These are phyloP conservation scores for Wickerhamomyces canadensis DNA, from an alignment of 805 yeast species.

Conservation along the genomic window DNA sequence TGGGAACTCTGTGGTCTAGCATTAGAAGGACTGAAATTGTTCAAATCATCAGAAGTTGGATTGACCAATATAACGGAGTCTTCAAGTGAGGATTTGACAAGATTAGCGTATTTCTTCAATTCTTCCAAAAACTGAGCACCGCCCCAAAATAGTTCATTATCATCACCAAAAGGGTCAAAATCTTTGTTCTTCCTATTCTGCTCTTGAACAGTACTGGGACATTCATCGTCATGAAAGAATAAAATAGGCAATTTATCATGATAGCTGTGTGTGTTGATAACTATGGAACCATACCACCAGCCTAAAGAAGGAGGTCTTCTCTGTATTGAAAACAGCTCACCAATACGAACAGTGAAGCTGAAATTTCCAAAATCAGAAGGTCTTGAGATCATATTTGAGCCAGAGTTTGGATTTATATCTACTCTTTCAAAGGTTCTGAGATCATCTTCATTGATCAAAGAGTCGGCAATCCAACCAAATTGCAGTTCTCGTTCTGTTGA, in stretches of 20 bases:
- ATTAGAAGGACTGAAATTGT: conserved; percentile 29
- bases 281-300: conserved; percentile 88
- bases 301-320: conserved; percentile 78
- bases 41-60: conserved; percentile 51
- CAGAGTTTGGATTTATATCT: conserved; percentile 32
- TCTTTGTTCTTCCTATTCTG: conserved; percentile 53
- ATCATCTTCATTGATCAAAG: conserved; percentile 41
- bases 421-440: conserved; percentile 39
- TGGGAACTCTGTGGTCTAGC: conserved; percentile 14
- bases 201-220: conserved; percentile 63
- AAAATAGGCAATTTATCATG: conserved; percentile 72
- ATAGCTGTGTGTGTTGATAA: conserved; percentile 57
- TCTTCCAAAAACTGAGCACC: conserved; percentile 69
- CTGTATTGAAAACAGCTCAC: conserved; percentile 71
- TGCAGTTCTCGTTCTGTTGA: conserved; percentile 47
- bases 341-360: conserved; percentile 60
- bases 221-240: conserved; percentile 89
- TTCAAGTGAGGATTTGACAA: conserved; percentile 68
- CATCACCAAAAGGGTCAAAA: conserved; percentile 68
- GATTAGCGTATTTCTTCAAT: conserved; percentile 47
- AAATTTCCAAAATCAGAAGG: conserved; percentile 51
- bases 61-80: conserved; percentile 69
- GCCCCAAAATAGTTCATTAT: conserved; percentile 76
- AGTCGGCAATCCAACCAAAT: conserved; percentile 68
- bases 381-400: conserved; percentile 35